A percentile compares a stretch with the other conserved stretches of the same genome.
phyloP scores from a whole-genome alignment of 2,329 filamentous ascomycete species.

The Verticillium zaregamsianum region DNA sequence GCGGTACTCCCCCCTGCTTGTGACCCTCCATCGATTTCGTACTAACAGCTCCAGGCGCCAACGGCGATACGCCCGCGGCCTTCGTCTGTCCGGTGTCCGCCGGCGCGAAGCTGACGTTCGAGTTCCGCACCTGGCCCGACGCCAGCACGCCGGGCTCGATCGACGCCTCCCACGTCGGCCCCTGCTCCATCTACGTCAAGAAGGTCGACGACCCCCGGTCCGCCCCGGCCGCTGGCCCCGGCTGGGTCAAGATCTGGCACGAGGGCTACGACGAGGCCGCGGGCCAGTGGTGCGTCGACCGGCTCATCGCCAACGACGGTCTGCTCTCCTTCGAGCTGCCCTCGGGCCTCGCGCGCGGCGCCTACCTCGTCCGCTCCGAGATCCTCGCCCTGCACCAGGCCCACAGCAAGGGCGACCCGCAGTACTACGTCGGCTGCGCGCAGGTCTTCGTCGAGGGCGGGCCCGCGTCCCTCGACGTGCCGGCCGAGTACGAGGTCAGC shows the following conservation, averaged over 20 bases:
- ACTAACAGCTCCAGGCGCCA: slow-evolving; percentile 5
- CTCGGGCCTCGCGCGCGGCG: slow-evolving; percentile 54
- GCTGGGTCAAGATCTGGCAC: slow-evolving; percentile 78
- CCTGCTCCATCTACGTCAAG: slow-evolving; percentile 72
- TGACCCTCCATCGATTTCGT: not conserved
- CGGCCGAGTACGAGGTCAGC: slow-evolving; percentile 45
- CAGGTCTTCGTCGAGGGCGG: slow-evolving; percentile 59
- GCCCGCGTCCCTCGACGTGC: slow-evolving; percentile 43
- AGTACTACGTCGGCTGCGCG: slow-evolving; percentile 70
- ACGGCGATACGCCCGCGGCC: slow-evolving; percentile 26
- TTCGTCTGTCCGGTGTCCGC: slow-evolving; percentile 45
- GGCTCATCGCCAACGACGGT: slow-evolving; percentile 60
- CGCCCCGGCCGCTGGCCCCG: slow-evolving; percentile 53
- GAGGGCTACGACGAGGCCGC: slow-evolving; percentile 56
- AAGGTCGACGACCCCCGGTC: slow-evolving; percentile 53
- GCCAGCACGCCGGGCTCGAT: slow-evolving; percentile 50
- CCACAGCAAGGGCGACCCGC: slow-evolving; percentile 49
- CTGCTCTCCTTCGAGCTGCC: slow-evolving; percentile 61
- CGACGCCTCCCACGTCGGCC: slow-evolving; percentile 60
- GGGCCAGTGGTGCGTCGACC: slow-evolving; percentile 65
- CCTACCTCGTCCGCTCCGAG: slow-evolving; percentile 70
- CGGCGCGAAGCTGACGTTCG: slow-evolving; percentile 58
- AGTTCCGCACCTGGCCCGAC: slow-evolving; percentile 60
- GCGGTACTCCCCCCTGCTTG: slow-evolving; percentile 45
- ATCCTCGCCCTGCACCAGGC: slow-evolving; percentile 65